A percentile compares a stretch with the other conserved stretches of the same genome.
Conservation (phyloP, 2,329 filamentous ascomycete genomes). For the Metarhizium album region DNA sequence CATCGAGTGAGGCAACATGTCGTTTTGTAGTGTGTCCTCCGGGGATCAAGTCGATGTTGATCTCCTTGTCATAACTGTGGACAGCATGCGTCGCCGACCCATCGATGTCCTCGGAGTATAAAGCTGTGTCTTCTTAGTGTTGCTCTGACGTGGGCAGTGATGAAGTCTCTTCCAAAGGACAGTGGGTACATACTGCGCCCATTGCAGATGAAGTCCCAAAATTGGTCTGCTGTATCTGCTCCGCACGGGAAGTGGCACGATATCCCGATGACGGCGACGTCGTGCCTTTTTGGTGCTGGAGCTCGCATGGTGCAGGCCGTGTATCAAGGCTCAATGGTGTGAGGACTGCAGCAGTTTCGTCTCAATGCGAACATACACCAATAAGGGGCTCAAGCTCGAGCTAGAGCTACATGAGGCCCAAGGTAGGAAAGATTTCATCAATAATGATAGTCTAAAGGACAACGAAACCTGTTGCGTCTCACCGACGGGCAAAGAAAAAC, state of each 20-base stretch:
- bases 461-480: no score
- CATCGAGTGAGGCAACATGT: constrained; percentile 32
- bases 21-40: constrained; percentile 23
- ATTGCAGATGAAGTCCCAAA: constrained; percentile 15
- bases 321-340: no score
- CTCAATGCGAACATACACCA: no score
- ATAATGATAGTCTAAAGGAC: no score
- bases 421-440: no score
- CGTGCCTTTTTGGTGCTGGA: not conserved
- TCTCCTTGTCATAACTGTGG: not conserved
- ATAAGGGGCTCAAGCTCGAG: no score
- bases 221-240: constrained; percentile 13
- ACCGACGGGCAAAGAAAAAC: no score
- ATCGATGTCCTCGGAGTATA: not conserved
- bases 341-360: no score
- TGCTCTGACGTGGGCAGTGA: not conserved
- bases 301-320: not conserved
- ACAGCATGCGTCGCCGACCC: not conserved
- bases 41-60: constrained; percentile 10
- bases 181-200: constrained; percentile 3
- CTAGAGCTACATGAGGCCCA: no score
- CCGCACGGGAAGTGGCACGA: constrained; percentile 23
- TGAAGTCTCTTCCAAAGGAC: not conserved
- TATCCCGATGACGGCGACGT: constrained; percentile 15
- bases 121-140: not conserved